phyloP scores from a whole-genome alignment of 1,284 basidiomycete species.

The Peniophora sp. region DNA sequence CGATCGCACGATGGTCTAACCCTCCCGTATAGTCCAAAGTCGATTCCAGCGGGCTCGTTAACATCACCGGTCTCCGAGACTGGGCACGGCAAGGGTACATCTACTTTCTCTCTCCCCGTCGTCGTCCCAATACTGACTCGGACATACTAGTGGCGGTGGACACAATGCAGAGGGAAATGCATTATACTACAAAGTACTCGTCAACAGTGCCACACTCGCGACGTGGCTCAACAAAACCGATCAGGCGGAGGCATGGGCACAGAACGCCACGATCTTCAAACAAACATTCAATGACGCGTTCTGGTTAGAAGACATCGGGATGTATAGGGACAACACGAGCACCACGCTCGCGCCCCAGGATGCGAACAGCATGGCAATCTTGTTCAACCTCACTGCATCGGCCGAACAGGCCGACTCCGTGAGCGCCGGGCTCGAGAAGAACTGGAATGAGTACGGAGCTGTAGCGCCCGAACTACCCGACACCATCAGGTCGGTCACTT shows the following conservation, averaged over 20 bases:
- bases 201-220: slow-evolving; percentile 41
- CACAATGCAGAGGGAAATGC: slow-evolving; percentile 43
- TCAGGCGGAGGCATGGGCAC: slow-evolving; percentile 25
- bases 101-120: no score
- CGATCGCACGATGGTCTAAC: no score
- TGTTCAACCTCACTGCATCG: slow-evolving; percentile 40
- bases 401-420: slow-evolving; percentile 30
- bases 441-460: slow-evolving; percentile 43
- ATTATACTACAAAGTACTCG: slow-evolving; percentile 35
- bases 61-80: slow-evolving; percentile 39
- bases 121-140: no score
- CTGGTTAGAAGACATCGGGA: slow-evolving; percentile 32
- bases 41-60: slow-evolving; percentile 36
- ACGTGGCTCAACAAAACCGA: slow-evolving; percentile 26
- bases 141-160: slow-evolving; percentile 38
- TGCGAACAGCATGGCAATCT: slow-evolving; percentile 40
- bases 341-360: slow-evolving; percentile 41
- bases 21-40: slow-evolving; percentile 36
- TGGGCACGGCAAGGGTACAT: slow-evolving; percentile 44
- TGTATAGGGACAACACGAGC: slow-evolving; percentile 39
- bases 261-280: slow-evolving; percentile 37
- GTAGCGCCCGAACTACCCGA: slow-evolving; percentile 43
- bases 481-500: slow-evolving; percentile 33
- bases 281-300: slow-evolving; percentile 32
- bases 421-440: slow-evolving; percentile 34